phyloP scores from a whole-genome alignment of 768 basidiomycete species.

The Russula griseocarnosa region DNA sequence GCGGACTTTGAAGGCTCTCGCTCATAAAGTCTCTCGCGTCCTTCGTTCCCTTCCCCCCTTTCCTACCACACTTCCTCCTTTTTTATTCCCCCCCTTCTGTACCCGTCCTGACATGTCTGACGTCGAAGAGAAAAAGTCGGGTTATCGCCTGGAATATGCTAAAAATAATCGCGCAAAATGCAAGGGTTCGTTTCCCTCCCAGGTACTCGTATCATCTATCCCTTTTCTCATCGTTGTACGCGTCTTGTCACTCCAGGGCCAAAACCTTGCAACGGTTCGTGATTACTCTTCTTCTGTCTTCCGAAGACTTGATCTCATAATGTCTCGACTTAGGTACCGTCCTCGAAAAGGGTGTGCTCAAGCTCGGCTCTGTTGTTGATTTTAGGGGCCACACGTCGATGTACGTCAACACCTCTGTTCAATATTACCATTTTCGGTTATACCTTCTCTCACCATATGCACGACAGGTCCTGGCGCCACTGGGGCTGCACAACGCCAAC shows the following conservation, averaged over 20 bases:
- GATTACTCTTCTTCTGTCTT: not conserved
- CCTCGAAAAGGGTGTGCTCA: constrained; percentile 67
- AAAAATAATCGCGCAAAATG: constrained; percentile 65
- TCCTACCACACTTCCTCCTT: constrained; percentile 29
- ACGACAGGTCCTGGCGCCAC: constrained; percentile 71
- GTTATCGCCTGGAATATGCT: constrained; percentile 80
- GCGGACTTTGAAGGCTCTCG: constrained; percentile 37
- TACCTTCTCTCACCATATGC: too few relatives aligned
- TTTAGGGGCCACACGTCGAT: constrained; percentile 64
- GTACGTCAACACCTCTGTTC: constrained; percentile 39
- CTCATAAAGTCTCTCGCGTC: constrained; percentile 29
- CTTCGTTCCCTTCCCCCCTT: constrained; percentile 25
- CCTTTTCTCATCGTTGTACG: constrained; percentile 30
- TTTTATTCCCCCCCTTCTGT: constrained; percentile 14
- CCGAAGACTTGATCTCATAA: constrained; percentile 28
- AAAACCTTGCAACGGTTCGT: constrained; percentile 69
- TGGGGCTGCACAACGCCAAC: constrained; percentile 81
- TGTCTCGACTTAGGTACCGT: constrained; percentile 49
- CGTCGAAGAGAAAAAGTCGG: constrained; percentile 45
- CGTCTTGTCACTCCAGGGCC: constrained; percentile 48
- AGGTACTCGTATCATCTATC: constrained; percentile 29
- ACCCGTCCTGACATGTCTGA: constrained; percentile 37
- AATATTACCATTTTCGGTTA: too few relatives aligned
- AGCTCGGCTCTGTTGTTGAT: constrained; percentile 73
- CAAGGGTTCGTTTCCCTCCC: constrained; percentile 54